Evolutionary conservation across 106 monocot genomes (phyloP).

Genomic region (Dioscorea alata): DNA sequence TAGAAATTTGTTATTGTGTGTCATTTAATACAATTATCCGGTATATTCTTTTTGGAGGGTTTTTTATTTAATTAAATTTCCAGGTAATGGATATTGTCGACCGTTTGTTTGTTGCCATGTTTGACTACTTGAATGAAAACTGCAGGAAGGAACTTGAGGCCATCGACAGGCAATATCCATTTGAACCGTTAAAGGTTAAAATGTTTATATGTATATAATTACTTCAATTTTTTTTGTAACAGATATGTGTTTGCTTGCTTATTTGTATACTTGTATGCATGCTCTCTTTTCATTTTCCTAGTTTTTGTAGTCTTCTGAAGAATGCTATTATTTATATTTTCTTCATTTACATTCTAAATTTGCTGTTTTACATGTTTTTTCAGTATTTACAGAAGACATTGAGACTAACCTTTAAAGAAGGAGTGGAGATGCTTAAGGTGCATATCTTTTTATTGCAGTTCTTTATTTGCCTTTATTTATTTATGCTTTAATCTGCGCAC

Average conservation of each 20-base stretch:
- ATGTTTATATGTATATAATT: too few species aligned
- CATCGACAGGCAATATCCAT: constrained; percentile 76
- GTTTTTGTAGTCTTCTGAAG: not conserved
- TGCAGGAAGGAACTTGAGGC: constrained; percentile 77
- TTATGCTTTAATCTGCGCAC: not conserved
- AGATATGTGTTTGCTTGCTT: too few species aligned
- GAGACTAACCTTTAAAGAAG: constrained; percentile 73
- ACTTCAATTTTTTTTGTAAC: too few species aligned
- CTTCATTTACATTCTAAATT: not conserved
- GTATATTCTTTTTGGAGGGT: not conserved
- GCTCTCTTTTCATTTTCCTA: not conserved
- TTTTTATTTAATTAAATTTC: not conserved
- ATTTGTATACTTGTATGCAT: not conserved
- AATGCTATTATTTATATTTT: not conserved
- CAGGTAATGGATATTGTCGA: constrained; percentile 93
- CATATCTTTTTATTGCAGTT: not conserved
- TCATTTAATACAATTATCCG: not conserved
- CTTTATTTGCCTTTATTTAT: not conserved
- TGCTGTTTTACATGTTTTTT: not conserved
- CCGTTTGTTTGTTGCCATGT: constrained; percentile 73
- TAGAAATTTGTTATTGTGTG: constrained; percentile 12
- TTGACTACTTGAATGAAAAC: constrained; percentile 79
- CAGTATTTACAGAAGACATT: constrained; percentile 84
- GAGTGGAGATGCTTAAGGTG: constrained; percentile 94
- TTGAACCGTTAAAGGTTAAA: constrained; percentile 82